These are phyloP conservation scores for Amphicarpaea edgeworthii DNA, from an alignment of 306 rosid species.

Conservation along the genomic window DNA sequence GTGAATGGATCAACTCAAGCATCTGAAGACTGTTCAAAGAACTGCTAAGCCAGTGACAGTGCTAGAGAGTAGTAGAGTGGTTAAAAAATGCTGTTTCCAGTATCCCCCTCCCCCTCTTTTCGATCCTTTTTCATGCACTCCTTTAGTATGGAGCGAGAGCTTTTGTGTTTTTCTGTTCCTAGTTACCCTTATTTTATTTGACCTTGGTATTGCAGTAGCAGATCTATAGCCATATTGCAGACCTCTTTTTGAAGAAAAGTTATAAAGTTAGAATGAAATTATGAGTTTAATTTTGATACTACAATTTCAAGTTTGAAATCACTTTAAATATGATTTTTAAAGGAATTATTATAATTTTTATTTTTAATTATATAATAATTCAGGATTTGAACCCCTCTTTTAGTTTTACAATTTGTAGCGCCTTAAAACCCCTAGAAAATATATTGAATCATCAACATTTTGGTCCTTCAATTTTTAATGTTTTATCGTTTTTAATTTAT, in stretches of 20 bases:
- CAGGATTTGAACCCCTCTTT: too few relatives aligned
- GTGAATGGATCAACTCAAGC: slow-evolving; percentile 40
- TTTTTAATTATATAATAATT: too few relatives aligned
- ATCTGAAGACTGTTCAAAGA: slow-evolving; percentile 48
- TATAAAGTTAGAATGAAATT: not conserved
- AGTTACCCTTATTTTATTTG: slow-evolving; percentile 13
- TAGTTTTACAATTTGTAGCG: too few relatives aligned
- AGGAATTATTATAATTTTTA: too few relatives aligned
- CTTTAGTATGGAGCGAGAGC: slow-evolving; percentile 34
- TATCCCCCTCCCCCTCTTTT: not conserved
- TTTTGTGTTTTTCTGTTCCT: slow-evolving; percentile 6
- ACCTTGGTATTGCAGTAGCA: slow-evolving; percentile 15
- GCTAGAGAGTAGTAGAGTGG: slow-evolving; percentile 13
- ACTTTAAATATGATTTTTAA: too few relatives aligned
- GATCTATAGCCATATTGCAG: not conserved
- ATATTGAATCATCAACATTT: too few relatives aligned
- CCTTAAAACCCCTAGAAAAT: too few relatives aligned
- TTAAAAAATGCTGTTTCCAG: not conserved
- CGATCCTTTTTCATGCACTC: slow-evolving; percentile 6
- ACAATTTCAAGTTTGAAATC: too few relatives aligned
- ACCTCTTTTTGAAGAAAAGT: not conserved
- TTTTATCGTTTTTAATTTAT: too few relatives aligned
- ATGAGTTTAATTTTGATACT: not conserved
- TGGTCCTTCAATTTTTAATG: too few relatives aligned
- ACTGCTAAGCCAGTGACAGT: slow-evolving; percentile 31